These are phyloP conservation scores for Mariannaea elegans DNA, from an alignment of 2,329 filamentous ascomycete species.

Conservation along the genomic window DNA sequence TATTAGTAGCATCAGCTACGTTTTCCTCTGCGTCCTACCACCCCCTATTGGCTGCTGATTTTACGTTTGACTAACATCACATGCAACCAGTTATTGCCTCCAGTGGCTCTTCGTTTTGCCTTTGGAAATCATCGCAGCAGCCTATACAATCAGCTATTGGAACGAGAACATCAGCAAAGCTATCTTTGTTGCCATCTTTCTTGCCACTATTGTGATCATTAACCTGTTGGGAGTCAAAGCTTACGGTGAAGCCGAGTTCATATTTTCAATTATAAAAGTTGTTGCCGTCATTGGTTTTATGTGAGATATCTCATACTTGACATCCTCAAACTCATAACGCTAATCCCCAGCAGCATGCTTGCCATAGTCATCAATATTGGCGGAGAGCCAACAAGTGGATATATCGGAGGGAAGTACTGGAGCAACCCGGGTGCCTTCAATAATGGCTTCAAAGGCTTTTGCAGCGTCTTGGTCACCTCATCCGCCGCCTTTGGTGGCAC, in stretches of 20 bases:
- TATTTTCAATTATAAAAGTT: constrained; percentile 87
- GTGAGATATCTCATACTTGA: constrained; percentile 55
- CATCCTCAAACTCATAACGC: neutral
- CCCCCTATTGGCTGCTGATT: neutral
- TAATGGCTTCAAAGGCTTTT: constrained; percentile 82
- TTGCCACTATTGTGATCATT: constrained; percentile 77
- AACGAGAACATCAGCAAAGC: constrained; percentile 68
- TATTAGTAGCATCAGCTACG: too few relatives aligned
- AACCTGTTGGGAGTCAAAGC: constrained; percentile 89
- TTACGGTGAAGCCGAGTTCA: constrained; percentile 89
- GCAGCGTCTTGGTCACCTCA: constrained; percentile 77
- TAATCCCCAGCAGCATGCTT: constrained; percentile 66
- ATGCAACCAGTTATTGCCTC: constrained; percentile 72
- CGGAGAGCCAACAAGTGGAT: constrained; percentile 74
- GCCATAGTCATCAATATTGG: constrained; percentile 87
- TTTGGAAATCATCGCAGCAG: constrained; percentile 85
- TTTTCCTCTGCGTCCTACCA: too few relatives aligned
- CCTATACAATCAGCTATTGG: constrained; percentile 87
- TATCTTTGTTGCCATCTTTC: constrained; percentile 85
- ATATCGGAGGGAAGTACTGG: constrained; percentile 85
- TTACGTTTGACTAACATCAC: neutral
- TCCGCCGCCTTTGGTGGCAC: constrained; percentile 80
- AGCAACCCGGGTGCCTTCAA: constrained; percentile 80
- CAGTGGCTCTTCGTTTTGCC: constrained; percentile 88
- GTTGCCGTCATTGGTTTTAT: constrained; percentile 88